These are phyloP conservation scores for Xerocomellus dryophilus DNA, from an alignment of 768 basidiomycete species.

Conservation along the genomic window DNA sequence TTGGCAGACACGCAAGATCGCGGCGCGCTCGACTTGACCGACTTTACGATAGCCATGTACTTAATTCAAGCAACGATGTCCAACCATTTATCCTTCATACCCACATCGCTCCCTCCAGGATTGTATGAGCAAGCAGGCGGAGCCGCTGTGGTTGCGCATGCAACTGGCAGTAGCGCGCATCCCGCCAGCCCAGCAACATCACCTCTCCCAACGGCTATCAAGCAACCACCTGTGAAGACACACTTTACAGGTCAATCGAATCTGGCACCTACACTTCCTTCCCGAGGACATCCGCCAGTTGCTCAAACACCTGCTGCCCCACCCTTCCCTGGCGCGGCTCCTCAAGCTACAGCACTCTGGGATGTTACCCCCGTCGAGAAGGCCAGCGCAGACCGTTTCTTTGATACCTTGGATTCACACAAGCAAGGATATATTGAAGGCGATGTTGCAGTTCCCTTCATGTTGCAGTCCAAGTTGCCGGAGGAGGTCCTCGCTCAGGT, in stretches of 20 bases:
- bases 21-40: conserved; percentile 81
- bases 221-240: conserved; percentile 63
- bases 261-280: conserved; percentile 21
- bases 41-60: conserved; percentile 96
- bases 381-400: conserved; percentile 69
- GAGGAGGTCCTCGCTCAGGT: conserved; percentile 84
- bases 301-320: conserved; percentile 24
- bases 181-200: conserved; percentile 56
- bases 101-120: conserved; percentile 72
- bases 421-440: conserved; percentile 84
- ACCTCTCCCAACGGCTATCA: conserved; percentile 43
- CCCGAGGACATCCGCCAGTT: conserved; percentile 20
- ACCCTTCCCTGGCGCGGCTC: conserved; percentile 28
- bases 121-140: conserved; percentile 81
- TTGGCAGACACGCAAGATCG: conserved; percentile 94
- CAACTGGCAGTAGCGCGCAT: conserved; percentile 57
- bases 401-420: conserved; percentile 74
- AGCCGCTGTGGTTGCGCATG: conserved; percentile 42
- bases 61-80: conserved; percentile 93
- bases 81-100: conserved; percentile 66
- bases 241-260: conserved; percentile 43
- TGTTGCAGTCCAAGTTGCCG: conserved; percentile 83
- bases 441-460: conserved; percentile 92
- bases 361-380: conserved; percentile 84
- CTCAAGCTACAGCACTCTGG: conserved; percentile 50